These are phyloP conservation scores for Polyporus arcularius DNA, from an alignment of 768 basidiomycete genomes.

Conservation along the genomic window DNA sequence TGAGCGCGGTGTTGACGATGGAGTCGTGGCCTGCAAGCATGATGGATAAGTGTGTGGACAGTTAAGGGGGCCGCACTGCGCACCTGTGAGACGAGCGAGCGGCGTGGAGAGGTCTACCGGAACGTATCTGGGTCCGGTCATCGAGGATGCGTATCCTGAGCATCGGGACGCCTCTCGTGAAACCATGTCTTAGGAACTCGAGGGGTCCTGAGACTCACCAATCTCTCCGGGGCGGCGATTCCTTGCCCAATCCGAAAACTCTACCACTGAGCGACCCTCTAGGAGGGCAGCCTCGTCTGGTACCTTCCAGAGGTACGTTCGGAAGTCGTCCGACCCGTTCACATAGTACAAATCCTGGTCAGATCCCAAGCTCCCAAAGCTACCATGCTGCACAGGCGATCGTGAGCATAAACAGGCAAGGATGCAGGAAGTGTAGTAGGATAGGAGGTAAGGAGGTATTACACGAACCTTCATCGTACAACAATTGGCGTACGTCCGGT, in stretches of 20 bases:
- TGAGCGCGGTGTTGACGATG: slow-evolving; percentile 72
- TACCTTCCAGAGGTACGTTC: slow-evolving; percentile 77
- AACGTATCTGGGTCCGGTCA: slow-evolving; percentile 43
- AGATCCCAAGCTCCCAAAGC: slow-evolving; percentile 64
- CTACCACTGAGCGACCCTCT: slow-evolving; percentile 48
- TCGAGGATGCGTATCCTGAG: slow-evolving; percentile 10
- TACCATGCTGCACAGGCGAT: slow-evolving; percentile 61
- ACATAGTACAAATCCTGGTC: slow-evolving; percentile 61
- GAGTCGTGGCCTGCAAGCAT: slow-evolving; percentile 61
- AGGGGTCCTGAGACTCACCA: slow-evolving; percentile 32
- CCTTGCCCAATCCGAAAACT: slow-evolving; percentile 46
- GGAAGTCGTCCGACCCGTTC: slow-evolving; percentile 84
- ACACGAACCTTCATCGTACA: slow-evolving; percentile 76
- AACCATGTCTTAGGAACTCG: background rate
- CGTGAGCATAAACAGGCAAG: no score
- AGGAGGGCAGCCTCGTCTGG: slow-evolving; percentile 50
- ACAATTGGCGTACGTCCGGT: slow-evolving; percentile 65
- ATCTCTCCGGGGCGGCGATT: slow-evolving; percentile 35
- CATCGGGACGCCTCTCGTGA: background rate
- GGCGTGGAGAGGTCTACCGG: slow-evolving; percentile 68
- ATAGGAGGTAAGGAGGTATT: background rate
- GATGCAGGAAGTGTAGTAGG: background rate
- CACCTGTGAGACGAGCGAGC: slow-evolving; percentile 60
- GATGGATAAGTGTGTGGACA: background rate
- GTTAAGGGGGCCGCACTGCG: slow-evolving; percentile 3